Evolutionary conservation across 2,329 filamentous ascomycete species (phyloP), one percentile per base, ranked within the genome.

Genomic region (Incumbomyces lentus): DNA sequence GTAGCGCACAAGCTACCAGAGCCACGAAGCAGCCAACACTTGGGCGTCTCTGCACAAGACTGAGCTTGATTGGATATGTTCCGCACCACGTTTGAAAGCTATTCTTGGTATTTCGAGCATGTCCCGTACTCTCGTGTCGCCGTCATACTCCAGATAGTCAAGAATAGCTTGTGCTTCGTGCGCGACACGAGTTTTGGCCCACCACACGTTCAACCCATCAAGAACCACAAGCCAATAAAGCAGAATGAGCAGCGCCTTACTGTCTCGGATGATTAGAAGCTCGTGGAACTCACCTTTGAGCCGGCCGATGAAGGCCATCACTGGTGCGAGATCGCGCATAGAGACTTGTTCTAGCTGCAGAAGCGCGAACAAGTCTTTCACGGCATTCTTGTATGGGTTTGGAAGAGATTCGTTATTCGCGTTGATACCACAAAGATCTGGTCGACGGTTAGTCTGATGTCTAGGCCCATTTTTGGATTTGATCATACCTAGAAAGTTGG

Each of bases 271-370:
- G 5, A 33, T 16, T 22, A 46, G 29, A 6, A 46, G 14, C n/a
- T 14, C n/a, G n/a, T 40, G 44, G 31, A 18, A 33, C n/a, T 12
- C 7, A 8, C n/a, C 26, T 3, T 38, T 18, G 4, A 47, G 14
- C 19, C 38, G 29, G 18, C 6, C 36, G 36, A 47, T 47, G 44
- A 40, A 47, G 16, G 18, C 29, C 31, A 47, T 34, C n/a, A 44
- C 30, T 18, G 12, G 26, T 8, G 40, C 40, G 13, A 32, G 22
- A 34, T 16, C 26, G 13, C n/a, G 17, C n/a, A 42, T 42, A 14
- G 40, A 32, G 14, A 42, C 26, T 32, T 44, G 19, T 34, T 34
- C 40, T 30, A 44, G 16, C 16, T 34, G 40, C 14, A 44, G 30
- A 11, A 42, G 19, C 12, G 40, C 10, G 18, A 42, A 42, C 14